Base-by-base conservation (phyloP, 805 yeast genomes). In the Yamadazyma nakazawae region DNA sequence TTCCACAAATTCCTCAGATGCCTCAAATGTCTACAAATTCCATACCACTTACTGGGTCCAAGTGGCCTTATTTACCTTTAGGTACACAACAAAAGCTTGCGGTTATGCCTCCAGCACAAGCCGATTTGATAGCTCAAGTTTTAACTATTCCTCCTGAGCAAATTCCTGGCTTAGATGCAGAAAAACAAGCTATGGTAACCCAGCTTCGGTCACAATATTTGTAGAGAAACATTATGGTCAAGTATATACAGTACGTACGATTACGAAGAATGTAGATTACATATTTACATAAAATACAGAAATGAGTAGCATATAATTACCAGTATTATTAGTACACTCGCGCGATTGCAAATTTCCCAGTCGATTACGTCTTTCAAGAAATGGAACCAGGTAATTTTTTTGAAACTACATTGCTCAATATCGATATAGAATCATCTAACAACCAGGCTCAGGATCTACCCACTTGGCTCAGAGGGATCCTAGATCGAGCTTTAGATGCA, bases 121-220 rank as follows among this genome's bases (percentile, higher is more conserved):
- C 85, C 24, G 70, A 72, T 46, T 64, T 78, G 54, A 71, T 79
- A 37, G 79, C 76, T 16, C 83, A 79, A 59, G 81, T 79, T 11
- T 66, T 79, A 49, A 65, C 74, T 40, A 63, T 79, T 52, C 69
- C 80, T 0, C 71, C 71, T 5, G 78, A 75, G 32, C 83, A 79
- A 54, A 69, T 79, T 38, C 66, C 68, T 34, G 62, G 67, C 11
- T 64, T 79, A 46, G 82, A 82, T 2, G 71, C 71, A 11, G 80
- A 77, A 41, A 77, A 79, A 56, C 75, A 75, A 49, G 56, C 68
- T 32, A 79, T 82, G 82, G 82, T 83, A 17, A 70, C 71, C 38
- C 75, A 74, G 48, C 67, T 83, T 41, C 69, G 81, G 52, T 64
- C 75, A 11, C 85, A 82, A 56, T 82, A 82, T 58, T 55, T 78